Evolutionary conservation across 768 basidiomycete species (phyloP).

Genomic region (Leucocoprinus birnbaumii): DNA sequence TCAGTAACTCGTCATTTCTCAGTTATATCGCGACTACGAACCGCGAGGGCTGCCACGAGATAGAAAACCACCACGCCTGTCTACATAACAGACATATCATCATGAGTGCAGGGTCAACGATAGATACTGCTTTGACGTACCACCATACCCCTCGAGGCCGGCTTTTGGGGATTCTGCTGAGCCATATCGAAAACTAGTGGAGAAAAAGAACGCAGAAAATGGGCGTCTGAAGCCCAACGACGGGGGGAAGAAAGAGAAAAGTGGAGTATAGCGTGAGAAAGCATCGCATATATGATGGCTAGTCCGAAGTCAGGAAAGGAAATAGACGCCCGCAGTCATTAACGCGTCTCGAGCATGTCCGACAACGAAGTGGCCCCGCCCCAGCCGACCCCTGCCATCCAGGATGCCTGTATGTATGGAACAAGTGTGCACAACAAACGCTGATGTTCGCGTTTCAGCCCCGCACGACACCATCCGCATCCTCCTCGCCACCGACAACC

Average conservation of each 20-base stretch:
- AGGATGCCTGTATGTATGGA: constrained; percentile 20
- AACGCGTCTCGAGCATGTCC: constrained; percentile 17
- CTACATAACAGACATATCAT: constrained; percentile 29
- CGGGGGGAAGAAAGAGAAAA: background rate
- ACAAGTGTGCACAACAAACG: background rate
- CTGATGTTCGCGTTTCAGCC: constrained; percentile 30
- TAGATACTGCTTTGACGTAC: constrained; percentile 26
- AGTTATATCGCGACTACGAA: constrained; percentile 37
- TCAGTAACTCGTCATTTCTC: background rate
- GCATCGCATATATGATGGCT: background rate
- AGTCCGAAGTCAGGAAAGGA: background rate
- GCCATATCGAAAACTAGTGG: background rate
- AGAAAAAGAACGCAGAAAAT: background rate
- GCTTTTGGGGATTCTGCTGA: constrained; percentile 15
- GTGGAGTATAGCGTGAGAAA: constrained; percentile 1
- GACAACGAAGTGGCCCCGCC: constrained; percentile 16
- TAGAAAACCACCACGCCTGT: constrained; percentile 80
- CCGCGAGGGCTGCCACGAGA: constrained; percentile 83
- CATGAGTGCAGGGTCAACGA: background rate
- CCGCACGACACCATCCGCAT: constrained; percentile 74
- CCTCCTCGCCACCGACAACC: constrained; percentile 92
- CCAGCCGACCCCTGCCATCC: constrained; percentile 18
- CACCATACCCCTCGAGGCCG: constrained; percentile 42
- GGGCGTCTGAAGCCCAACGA: background rate
- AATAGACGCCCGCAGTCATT: constrained; percentile 5